Evolutionary conservation across 2,329 filamentous ascomycete genomes (phyloP), one percentile per base, ranked within the genome.

Genomic region (Colletotrichum theobromicola): DNA sequence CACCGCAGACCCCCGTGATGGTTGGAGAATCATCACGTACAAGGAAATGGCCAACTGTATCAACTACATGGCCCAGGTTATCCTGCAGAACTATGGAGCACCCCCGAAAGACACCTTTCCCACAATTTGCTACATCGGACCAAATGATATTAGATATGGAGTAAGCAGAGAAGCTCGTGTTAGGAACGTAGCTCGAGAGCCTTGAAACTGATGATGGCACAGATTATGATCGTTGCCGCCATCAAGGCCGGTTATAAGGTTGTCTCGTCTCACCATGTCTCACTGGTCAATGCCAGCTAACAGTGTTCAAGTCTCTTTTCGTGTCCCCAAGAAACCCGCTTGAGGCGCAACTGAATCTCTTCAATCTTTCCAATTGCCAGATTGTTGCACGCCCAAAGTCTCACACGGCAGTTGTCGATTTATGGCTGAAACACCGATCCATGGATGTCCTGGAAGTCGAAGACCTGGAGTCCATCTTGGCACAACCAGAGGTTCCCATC

Each of bases 71-170:
- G 83, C 85, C 15, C 82, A 80, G 57, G 79, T 79, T 71, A 79
- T 87, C 50, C 69, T 81, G 5, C 72, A 77, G 8, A 78, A 68
- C 2, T 80, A 78, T 16, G 82, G 84, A 16, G 6, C 77, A 4
- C 79, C 79, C 2, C 78, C 77, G 1, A 79, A 78, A 72, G 71
- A 78, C 67, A 67, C 77, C 2, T 77, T 82, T 62, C 84, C 83
- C 2, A 87, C 85, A 1, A 81, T 88, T 28, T 84, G 85, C 3
- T 89, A 87, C 77, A 83, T 88, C 50, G 87, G 86, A 1, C 85
- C 84, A 1, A 85, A 83, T 63, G 85, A 87, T 76, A 60, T 85
- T 5, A 77, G 85, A 46, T 85, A 86, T 46, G 76, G 79, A 8
- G 72, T 74, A 24, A 26, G n/a, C n/a, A 50, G 68, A 57, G 15